phyloP scores from a whole-genome alignment of 2,329 filamentous ascomycete species.

The Phaeosphaeriaceae sp. region DNA sequence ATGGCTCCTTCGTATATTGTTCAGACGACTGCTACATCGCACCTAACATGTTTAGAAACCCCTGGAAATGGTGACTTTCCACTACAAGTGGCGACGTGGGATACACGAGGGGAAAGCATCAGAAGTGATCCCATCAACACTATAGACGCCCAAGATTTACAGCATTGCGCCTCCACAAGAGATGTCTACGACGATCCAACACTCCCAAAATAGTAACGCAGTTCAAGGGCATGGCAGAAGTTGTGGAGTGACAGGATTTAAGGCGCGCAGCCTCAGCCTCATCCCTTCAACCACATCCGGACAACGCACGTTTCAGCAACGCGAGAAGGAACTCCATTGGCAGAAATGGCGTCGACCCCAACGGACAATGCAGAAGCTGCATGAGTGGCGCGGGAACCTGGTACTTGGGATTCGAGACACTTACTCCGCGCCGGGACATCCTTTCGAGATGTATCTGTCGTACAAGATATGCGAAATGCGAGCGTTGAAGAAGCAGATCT shows the following conservation, averaged over 20 bases:
- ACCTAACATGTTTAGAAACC: no score
- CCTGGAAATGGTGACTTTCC: no score
- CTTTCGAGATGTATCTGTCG: neutral
- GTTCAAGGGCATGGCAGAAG: neutral
- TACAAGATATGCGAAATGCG: neutral
- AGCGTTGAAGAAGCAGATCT: neutral
- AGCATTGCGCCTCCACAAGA: neutral
- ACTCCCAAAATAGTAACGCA: neutral
- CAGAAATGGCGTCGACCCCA: neutral
- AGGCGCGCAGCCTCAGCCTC: slow-evolving; percentile 1
- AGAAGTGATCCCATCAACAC: no score
- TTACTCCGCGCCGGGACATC: neutral
- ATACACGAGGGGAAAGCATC: no score
- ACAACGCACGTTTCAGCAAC: neutral
- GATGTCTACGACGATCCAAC: neutral
- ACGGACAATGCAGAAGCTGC: neutral
- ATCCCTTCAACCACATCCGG: neutral
- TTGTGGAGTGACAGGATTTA: neutral
- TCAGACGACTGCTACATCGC: no score
- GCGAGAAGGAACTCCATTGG: neutral
- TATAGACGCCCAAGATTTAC: no score
- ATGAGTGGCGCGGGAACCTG: neutral
- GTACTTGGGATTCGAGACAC: neutral
- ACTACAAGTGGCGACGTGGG: no score
- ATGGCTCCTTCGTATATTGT: no score